Evolutionary conservation across 805 yeast species (phyloP).

Genomic region (Yarrowia sp.): DNA sequence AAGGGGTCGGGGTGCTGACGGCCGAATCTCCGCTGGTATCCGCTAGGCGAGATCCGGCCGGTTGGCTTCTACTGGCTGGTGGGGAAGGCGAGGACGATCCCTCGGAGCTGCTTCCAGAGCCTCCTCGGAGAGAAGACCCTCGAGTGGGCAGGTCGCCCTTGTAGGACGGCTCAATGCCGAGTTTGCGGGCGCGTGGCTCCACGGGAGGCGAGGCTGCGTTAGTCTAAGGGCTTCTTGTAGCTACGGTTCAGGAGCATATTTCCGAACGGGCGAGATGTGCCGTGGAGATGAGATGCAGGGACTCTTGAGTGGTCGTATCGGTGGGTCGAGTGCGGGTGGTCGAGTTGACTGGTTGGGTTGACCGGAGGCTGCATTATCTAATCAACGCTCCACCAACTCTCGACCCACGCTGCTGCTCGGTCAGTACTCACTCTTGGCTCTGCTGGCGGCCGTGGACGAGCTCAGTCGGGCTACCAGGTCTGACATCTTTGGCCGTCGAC

Average conservation of each 20-base stretch:
- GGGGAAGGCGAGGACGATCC: slow-evolving; percentile 15
- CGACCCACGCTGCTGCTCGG: too few species aligned
- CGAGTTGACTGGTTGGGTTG: too few species aligned
- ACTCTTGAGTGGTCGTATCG: too few species aligned
- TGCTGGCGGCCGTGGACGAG: slow-evolving; percentile 35
- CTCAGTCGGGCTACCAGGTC: slow-evolving; percentile 31
- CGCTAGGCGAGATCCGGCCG: neutral
- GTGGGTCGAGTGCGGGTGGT: too few species aligned
- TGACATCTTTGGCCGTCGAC: slow-evolving; percentile 23
- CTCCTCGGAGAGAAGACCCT: slow-evolving; percentile 1
- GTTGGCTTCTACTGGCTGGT: neutral
- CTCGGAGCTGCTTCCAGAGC: slow-evolving; percentile 6
- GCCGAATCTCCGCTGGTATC: neutral
- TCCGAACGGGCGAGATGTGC: too few species aligned
- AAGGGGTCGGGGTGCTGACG: neutral
- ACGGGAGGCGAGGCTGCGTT: slow-evolving; percentile 4
- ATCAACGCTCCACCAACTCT: neutral
- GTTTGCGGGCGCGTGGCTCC: slow-evolving; percentile 21
- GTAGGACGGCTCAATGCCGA: slow-evolving; percentile 27
- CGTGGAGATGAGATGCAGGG: too few species aligned
- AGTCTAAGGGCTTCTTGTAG: neutral
- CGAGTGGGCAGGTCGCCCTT: slow-evolving; percentile 24
- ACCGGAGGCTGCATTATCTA: too few species aligned
- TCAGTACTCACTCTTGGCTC: slow-evolving; percentile 33
- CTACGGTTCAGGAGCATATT: neutral